Evolutionary conservation across 2,329 filamentous ascomycete species (phyloP), one percentile per base, ranked within the genome.

Genomic region (Ophiostoma himal-ulmi): DNA sequence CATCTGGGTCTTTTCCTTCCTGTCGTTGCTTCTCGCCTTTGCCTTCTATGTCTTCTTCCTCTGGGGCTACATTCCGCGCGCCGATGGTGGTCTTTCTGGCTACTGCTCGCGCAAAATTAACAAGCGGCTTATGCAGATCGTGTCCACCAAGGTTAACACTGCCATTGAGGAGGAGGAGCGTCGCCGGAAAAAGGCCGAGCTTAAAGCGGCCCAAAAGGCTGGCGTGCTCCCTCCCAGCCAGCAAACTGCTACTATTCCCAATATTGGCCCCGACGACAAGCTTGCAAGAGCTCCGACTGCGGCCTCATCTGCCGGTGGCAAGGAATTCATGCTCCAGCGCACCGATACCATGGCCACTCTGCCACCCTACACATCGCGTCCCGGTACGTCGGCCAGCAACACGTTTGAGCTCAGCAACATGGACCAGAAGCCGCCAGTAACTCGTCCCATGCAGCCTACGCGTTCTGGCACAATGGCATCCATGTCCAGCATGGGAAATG

Each of bases 101-200:
- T 99, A 96, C 81, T 98, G 95, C 78, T 90, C 92, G 73, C 90
- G 93, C 65, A 98, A 98, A 82, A 90, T 97, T 78, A 96, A 96
- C 80, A 89, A 88, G 76, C 85, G 93, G 74, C 84, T 99, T 74
- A 91, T 91, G 77, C 88, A 88, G 75, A 95, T 98, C 74, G 94
- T 98, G 4, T 88, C 89, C 70, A 86, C 84, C 76, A 97, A 95
- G 81, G 91, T 97, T 76, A 93, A 95, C 80, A 94, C 93, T 78
- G 94, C 93, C 0, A 81, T 98, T 36, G 91, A 89, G 68, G 93
- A 93, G 75, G 91, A 95, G 69, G 89, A 91, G 77, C 84, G 83
- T 72, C 86, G 84, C 75, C 83, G 84, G 75, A 80, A 81, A 34
- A 86, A 82, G 75, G 83, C 82, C 0, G 85, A 84, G 73, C 70